Evolutionary conservation across 306 rosid species (phyloP).

Genomic region (Ammopiptanthus mongolicus): DNA sequence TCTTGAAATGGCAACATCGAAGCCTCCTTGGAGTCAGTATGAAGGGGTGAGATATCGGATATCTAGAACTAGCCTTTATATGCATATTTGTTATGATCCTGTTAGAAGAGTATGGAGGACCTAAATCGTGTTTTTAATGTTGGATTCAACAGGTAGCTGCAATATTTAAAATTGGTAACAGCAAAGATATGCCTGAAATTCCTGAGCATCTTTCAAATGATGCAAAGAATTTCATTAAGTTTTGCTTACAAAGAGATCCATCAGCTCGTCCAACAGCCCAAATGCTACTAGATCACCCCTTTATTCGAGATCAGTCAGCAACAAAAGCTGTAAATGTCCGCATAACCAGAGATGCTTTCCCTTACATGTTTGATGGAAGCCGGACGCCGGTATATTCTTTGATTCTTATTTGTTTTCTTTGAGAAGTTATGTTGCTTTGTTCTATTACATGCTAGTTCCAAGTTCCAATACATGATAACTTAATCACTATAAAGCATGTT

Average conservation of each 20-base stretch:
- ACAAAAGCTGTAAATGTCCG: constrained; percentile 45
- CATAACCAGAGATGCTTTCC: constrained; percentile 50
- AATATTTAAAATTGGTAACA: constrained; percentile 65
- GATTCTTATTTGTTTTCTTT: not conserved
- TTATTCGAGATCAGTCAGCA: constrained; percentile 54
- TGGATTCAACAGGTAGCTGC: constrained; percentile 56
- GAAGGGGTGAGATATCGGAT: constrained; percentile 53
- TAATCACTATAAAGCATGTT: not conserved
- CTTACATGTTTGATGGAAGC: constrained; percentile 56
- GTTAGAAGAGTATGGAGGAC: not conserved
- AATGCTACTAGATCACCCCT: constrained; percentile 50
- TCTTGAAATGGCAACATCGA: constrained; percentile 74
- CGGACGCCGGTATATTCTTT: constrained; percentile 56
- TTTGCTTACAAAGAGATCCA: constrained; percentile 64
- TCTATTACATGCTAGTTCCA: not conserved
- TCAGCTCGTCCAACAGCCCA: constrained; percentile 49
- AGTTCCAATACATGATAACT: not conserved
- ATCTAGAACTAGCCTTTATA: not conserved
- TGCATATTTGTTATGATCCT: not conserved
- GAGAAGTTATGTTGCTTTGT: constrained; percentile 13
- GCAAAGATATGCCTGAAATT: constrained; percentile 61
- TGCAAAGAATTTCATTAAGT: constrained; percentile 50
- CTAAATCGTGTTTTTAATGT: constrained; percentile 15
- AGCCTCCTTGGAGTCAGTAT: constrained; percentile 76
- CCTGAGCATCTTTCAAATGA: constrained; percentile 62